A percentile compares a stretch with the other conserved stretches of the same genome.
These are phyloP conservation scores for Mycena olivaceomarginata DNA, from an alignment of 768 basidiomycete genomes.

Conservation along the genomic window DNA sequence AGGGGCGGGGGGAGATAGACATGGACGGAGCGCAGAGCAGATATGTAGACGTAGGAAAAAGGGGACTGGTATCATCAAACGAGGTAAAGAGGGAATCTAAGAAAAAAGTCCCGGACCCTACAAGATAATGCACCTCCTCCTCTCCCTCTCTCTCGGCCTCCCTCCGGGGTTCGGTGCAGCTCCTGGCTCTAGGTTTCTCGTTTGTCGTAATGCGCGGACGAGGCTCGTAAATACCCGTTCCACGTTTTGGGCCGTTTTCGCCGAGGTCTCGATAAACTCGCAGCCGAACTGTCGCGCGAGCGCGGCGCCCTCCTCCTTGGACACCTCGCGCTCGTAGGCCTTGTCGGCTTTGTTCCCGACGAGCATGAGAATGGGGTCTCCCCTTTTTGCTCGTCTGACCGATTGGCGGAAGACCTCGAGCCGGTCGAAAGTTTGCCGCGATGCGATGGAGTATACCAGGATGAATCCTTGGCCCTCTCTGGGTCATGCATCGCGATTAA, in stretches of 20 bases:
- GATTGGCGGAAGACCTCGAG: constrained; percentile 94
- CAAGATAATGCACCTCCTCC: constrained; percentile 85
- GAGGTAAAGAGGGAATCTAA: constrained; percentile 86
- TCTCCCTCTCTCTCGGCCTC: constrained; percentile 66
- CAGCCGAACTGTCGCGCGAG: constrained; percentile 92
- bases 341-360: constrained; percentile 98
- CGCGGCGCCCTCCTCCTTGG: constrained; percentile 73
- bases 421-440: constrained; percentile 93
- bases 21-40: constrained; percentile 53
- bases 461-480: constrained; percentile 99
- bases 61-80: constrained; percentile 89
- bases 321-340: constrained; percentile 91
- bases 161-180: constrained; percentile 58
- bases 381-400: constrained; percentile 91
- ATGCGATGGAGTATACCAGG: constrained; percentile 96
- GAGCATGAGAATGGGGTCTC: constrained; percentile 92
- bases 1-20: too few relatives aligned
- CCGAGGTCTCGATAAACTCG: constrained; percentile 97
- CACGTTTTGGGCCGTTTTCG: constrained; percentile 95
- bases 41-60: constrained; percentile 53
- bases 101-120: constrained; percentile 73
- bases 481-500: constrained; percentile 21
- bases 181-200: constrained; percentile 73
- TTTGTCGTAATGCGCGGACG: constrained; percentile 88
- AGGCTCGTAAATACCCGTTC: constrained; percentile 93